Evolutionary conservation across 1,139 yeast genomes (phyloP).

Genomic region (Saccharomyces uvarum): DNA sequence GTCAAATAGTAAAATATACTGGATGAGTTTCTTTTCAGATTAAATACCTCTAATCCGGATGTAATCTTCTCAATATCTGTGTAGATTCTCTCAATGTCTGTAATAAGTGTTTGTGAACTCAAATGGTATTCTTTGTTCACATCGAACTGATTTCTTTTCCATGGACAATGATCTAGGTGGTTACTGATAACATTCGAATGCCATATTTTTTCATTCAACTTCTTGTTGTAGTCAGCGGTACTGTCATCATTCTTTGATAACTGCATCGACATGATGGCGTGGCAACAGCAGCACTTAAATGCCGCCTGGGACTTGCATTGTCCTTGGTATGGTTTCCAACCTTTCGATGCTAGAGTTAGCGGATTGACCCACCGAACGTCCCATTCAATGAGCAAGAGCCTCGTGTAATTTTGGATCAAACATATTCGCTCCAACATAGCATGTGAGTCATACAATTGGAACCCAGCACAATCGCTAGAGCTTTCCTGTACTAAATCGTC

Average conservation of each 20-base stretch:
- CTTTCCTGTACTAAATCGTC: conserved; percentile 9
- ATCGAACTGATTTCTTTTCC: conserved; percentile 11
- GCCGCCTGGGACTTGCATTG: conserved; percentile 1
- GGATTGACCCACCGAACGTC: conserved; percentile 16
- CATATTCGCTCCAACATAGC: conserved; percentile 8
- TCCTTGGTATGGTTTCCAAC: conserved; percentile 11
- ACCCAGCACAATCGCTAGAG: conserved; percentile 6
- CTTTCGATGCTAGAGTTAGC: conserved; percentile 16
- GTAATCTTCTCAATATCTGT: neutral
- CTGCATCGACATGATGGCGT: conserved; percentile 10
- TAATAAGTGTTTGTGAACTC: conserved; percentile 10
- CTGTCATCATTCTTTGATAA: conserved; percentile 1
- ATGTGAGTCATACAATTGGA: conserved; percentile 8
- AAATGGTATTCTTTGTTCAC: conserved; percentile 12
- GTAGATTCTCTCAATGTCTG: conserved; percentile 11
- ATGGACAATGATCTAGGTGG: conserved; percentile 11
- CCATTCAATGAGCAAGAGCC: conserved; percentile 11
- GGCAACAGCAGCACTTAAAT: conserved; percentile 14
- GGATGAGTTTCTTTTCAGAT: neutral
- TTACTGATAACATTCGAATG: conserved; percentile 5
- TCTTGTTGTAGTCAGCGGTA: conserved; percentile 1
- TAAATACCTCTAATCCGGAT: neutral
- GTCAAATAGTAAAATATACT: neutral
- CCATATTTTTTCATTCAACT: conserved; percentile 9
- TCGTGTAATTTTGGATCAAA: conserved; percentile 9